Evolutionary conservation across 768 basidiomycete species (phyloP).

Genomic region (Pleurotus pulmonarius): DNA sequence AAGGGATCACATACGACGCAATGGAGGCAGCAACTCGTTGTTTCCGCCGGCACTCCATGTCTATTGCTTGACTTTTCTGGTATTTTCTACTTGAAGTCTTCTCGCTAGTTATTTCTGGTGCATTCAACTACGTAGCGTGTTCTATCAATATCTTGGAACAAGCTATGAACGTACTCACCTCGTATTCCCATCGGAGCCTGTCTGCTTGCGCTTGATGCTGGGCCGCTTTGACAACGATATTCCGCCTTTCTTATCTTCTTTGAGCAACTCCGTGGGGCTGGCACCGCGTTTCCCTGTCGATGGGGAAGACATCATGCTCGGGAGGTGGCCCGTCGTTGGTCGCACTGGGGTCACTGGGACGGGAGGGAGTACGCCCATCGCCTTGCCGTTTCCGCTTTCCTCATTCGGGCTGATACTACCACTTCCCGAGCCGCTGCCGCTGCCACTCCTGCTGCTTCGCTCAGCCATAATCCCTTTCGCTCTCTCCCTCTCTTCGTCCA

Average conservation of each 20-base stretch:
- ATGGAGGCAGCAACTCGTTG: background rate
- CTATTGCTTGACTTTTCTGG: background rate
- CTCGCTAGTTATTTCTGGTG: background rate
- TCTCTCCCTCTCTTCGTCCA: slow-evolving; percentile 62
- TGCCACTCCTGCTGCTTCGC: slow-evolving; percentile 15
- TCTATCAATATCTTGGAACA: too few relatives aligned
- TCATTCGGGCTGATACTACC: slow-evolving; percentile 8
- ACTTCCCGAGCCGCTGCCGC: slow-evolving; percentile 5
- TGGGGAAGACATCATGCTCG: slow-evolving; percentile 20
- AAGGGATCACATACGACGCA: background rate
- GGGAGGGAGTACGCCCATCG: slow-evolving; percentile 6
- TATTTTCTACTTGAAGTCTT: background rate
- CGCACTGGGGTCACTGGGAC: slow-evolving; percentile 1
- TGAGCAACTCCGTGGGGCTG: slow-evolving; percentile 67
- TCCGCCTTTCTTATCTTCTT: slow-evolving; percentile 57
- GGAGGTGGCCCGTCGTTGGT: background rate
- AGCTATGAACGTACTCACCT: background rate
- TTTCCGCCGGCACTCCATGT: background rate
- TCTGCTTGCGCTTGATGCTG: slow-evolving; percentile 51
- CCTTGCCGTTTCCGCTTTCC: background rate
- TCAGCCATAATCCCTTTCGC: slow-evolving; percentile 14
- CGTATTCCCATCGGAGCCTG: slow-evolving; percentile 1
- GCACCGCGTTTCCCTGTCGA: slow-evolving; percentile 60
- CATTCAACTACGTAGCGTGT: too few relatives aligned
- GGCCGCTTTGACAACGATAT: slow-evolving; percentile 60